phyloP scores from a whole-genome alignment of 805 yeast species.

The Yamadazyma tumulicola region DNA sequence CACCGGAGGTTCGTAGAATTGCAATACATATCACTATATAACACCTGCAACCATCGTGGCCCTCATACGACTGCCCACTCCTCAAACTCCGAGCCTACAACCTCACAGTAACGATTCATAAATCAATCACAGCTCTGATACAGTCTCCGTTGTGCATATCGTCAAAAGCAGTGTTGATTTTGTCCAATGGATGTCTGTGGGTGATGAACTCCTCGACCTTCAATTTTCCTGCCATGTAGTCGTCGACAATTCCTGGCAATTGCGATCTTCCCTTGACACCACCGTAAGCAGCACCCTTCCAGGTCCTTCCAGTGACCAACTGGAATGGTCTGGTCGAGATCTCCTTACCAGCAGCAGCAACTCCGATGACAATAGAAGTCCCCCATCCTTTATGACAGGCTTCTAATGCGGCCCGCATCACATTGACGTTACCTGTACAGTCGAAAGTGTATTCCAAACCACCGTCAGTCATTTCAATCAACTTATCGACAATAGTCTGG shows the following conservation, averaged over 20 bases:
- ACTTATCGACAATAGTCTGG: constrained; percentile 71
- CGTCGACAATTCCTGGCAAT: constrained; percentile 85
- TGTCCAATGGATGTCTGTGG: constrained; percentile 72
- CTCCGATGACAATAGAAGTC: constrained; percentile 90
- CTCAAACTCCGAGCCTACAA: neutral
- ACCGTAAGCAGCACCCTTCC: constrained; percentile 99
- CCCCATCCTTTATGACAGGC: constrained; percentile 99
- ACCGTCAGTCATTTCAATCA: constrained; percentile 91
- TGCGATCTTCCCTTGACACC: constrained; percentile 98
- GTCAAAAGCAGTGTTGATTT: constrained; percentile 86
- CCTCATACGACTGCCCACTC: neutral
- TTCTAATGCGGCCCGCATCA: constrained; percentile 95
- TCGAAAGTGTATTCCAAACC: constrained; percentile 96
- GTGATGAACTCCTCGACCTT: constrained; percentile 95
- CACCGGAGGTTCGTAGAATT: too few relatives aligned
- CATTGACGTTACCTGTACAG: constrained; percentile 94
- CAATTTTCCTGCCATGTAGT: constrained; percentile 74
- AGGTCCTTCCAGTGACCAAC: constrained; percentile 96
- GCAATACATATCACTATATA: too few relatives aligned
- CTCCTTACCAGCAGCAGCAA: constrained; percentile 97
- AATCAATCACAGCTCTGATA: constrained; percentile 82
- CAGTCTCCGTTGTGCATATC: constrained; percentile 94
- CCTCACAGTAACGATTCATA: constrained; percentile 17
- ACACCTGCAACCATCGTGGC: too few relatives aligned
- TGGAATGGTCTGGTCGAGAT: constrained; percentile 98